phyloP scores from a whole-genome alignment of 2,329 filamentous ascomycete genomes.

The Fusarium sp. region DNA sequence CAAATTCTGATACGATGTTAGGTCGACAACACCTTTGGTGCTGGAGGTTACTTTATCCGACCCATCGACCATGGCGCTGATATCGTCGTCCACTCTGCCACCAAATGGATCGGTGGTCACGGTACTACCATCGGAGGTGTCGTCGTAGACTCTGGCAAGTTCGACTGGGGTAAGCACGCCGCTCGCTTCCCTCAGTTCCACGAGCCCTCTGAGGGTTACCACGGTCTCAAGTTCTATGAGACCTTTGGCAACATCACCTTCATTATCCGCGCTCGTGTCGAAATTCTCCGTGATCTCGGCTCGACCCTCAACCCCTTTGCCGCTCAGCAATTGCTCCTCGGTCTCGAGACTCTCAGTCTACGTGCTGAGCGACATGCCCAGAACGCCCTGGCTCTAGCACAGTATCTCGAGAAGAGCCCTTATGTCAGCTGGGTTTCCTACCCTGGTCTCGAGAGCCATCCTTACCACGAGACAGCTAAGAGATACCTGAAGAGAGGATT shows the following conservation, averaged over 20 bases:
- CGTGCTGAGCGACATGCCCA: constrained; percentile 86
- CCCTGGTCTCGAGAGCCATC: constrained; percentile 85
- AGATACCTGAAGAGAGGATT: constrained; percentile 87
- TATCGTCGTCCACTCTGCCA: constrained; percentile 93
- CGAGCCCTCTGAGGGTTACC: constrained; percentile 88
- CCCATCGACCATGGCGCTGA: constrained; percentile 93
- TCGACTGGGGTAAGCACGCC: constrained; percentile 89
- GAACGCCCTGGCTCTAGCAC: constrained; percentile 83
- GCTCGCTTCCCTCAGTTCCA: constrained; percentile 92
- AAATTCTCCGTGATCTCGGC: constrained; percentile 89
- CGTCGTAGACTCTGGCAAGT: constrained; percentile 88
- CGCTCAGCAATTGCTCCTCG: constrained; percentile 90
- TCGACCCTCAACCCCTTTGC: constrained; percentile 87
- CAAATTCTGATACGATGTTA: constrained; percentile 46
- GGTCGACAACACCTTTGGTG: constrained; percentile 96
- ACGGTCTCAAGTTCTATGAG: constrained; percentile 94
- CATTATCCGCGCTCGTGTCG: constrained; percentile 86
- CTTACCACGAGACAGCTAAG: constrained; percentile 82
- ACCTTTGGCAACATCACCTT: constrained; percentile 87
- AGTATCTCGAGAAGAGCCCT: constrained; percentile 83
- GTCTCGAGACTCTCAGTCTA: constrained; percentile 89
- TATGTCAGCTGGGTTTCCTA: constrained; percentile 96
- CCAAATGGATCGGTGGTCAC: constrained; percentile 97
- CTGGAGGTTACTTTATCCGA: constrained; percentile 86
- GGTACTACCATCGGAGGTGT: constrained; percentile 91